phyloP scores from a whole-genome alignment of 345 rosid species.

The Hibiscus trionum region DNA sequence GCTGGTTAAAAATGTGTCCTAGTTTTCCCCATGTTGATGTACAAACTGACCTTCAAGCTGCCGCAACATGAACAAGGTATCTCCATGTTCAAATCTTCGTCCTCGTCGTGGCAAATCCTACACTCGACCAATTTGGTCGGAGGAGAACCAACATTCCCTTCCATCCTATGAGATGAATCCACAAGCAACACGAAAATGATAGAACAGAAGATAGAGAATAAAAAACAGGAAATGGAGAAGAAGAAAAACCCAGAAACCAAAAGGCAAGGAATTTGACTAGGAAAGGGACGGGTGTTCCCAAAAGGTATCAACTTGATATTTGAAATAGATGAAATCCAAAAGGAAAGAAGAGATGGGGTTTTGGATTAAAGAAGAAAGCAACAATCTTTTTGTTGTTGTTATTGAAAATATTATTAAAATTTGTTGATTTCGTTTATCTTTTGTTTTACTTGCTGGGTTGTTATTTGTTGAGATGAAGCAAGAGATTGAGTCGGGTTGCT shows the following conservation, averaged over 20 bases:
- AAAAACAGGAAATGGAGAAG: not conserved
- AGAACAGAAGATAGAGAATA: not conserved
- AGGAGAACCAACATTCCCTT: constrained; percentile 25
- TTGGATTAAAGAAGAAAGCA: constrained; percentile 35
- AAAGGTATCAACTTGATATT: constrained; percentile 17
- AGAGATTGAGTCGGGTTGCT: constrained; percentile 33
- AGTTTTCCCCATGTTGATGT: not conserved
- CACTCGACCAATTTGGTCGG: constrained; percentile 45
- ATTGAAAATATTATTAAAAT: too few species aligned
- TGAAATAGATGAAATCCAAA: not conserved
- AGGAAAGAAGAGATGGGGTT: constrained; percentile 26
- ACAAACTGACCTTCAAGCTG: constrained; percentile 60
- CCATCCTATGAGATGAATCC: constrained; percentile 33
- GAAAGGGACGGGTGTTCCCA: not conserved
- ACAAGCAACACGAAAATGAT: constrained; percentile 43
- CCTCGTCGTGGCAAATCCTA: constrained; percentile 93
- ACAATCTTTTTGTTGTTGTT: not conserved
- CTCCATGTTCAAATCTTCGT: constrained; percentile 64
- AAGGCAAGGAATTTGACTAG: not conserved
- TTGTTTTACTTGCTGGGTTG: not conserved
- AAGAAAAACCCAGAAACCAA: constrained; percentile 8
- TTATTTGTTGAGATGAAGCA: constrained; percentile 31
- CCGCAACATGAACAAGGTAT: constrained; percentile 77
- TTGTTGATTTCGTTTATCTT: not conserved
- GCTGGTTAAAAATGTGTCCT: not conserved